Percentiles rank a stretch among this genome's conserved stretches.
phyloP scores from a whole-genome alignment of 179 eudicot species.

The Vitellaria paradoxa region DNA sequence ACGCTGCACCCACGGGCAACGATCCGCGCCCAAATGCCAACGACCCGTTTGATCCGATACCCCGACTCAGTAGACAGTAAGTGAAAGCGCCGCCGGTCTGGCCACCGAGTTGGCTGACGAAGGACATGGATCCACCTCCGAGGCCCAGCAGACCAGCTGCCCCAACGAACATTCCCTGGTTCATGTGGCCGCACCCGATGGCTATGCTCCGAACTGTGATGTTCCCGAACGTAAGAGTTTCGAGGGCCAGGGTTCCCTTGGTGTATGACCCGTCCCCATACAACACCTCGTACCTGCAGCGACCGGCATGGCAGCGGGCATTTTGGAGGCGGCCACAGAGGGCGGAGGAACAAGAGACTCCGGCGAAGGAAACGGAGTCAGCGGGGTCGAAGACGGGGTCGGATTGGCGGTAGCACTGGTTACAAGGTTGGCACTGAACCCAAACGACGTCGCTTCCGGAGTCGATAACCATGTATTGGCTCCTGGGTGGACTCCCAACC shows the following conservation, averaged over 20 bases:
- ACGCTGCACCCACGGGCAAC: constrained; percentile 77
- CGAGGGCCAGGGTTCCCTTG: constrained; percentile 71
- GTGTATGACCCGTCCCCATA: constrained; percentile 90
- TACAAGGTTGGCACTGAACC: constrained; percentile 91
- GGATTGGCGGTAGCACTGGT: constrained; percentile 61
- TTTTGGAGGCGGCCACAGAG: constrained; percentile 56
- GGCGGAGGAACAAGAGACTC: constrained; percentile 54
- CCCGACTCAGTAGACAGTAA: constrained; percentile 77
- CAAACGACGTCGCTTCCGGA: constrained; percentile 82
- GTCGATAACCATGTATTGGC: constrained; percentile 78
- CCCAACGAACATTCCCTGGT: constrained; percentile 81
- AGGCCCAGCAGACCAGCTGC: constrained; percentile 80
- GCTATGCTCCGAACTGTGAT: constrained; percentile 53
- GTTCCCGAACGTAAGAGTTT: constrained; percentile 58
- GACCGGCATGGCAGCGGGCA: constrained; percentile 55
- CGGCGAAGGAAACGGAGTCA: constrained; percentile 53
- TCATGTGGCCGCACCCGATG: constrained; percentile 81
- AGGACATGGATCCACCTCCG: constrained; percentile 80
- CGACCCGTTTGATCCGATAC: constrained; percentile 55
- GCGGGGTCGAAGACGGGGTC: constrained; percentile 90
- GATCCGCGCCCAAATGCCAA: constrained; percentile 62
- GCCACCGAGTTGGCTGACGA: constrained; percentile 78
- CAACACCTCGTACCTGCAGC: constrained; percentile 60
- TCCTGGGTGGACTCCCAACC: constrained; percentile 71
- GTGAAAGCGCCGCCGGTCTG: constrained; percentile 73